Evolutionary conservation across 2,329 filamentous ascomycete genomes (phyloP).

Genomic region (Penicillium sp.): DNA sequence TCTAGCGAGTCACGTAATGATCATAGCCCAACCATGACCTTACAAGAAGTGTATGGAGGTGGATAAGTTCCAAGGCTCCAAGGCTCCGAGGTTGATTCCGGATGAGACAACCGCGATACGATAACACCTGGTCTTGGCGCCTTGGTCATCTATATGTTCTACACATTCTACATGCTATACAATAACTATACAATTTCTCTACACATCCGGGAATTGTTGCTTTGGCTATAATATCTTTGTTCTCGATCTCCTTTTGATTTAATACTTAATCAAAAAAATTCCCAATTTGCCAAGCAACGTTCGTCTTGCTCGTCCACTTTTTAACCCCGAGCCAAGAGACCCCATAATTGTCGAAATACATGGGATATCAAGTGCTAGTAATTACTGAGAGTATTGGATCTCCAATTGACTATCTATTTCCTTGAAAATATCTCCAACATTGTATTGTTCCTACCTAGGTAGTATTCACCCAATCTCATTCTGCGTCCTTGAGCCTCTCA

Average conservation of each 20-base stretch:
- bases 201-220: background rate
- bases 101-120: slow-evolving; percentile 5
- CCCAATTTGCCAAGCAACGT: background rate
- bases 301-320: slow-evolving; percentile 1
- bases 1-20: background rate
- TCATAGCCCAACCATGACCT: slow-evolving; percentile 2
- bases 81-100: slow-evolving; percentile 1
- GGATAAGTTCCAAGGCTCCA: background rate
- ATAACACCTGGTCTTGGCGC: slow-evolving; percentile 11
- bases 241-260: background rate
- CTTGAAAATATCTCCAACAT: background rate
- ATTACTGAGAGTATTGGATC: background rate
- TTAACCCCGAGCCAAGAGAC: background rate
- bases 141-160: background rate
- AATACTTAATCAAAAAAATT: background rate
- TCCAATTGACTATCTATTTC: background rate
- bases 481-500: slow-evolving; percentile 4
- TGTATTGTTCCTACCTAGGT: background rate
- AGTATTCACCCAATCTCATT: background rate
- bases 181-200: background rate
- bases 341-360: background rate
- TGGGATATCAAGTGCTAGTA: background rate
- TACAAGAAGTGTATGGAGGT: background rate
- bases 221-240: background rate
- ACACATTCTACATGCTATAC: background rate